Evolutionary conservation across 371 early-diverging fungal genomes (phyloP).

Genomic region (Haplosporangium sp.): DNA sequence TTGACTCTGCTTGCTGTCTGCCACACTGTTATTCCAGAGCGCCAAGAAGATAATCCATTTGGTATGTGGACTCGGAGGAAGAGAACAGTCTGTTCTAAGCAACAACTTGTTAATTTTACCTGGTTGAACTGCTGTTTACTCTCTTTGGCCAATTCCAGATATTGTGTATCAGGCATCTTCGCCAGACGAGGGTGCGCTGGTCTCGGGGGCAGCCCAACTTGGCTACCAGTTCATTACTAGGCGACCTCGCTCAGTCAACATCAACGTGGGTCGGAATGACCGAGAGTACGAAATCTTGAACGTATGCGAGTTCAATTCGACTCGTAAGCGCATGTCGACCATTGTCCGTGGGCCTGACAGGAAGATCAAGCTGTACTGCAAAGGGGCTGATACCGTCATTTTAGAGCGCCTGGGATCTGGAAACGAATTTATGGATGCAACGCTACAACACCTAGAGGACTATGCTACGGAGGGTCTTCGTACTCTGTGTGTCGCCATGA

Average conservation of each 20-base stretch:
- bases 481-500: slow-evolving; percentile 94
- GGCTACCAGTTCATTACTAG: slow-evolving; percentile 82
- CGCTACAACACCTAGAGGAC: slow-evolving; percentile 83
- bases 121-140: background rate
- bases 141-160: slow-evolving; percentile 26
- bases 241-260: slow-evolving; percentile 88
- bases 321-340: slow-evolving; percentile 97
- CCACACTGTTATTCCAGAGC: slow-evolving; percentile 97
- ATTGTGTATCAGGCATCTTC: slow-evolving; percentile 90
- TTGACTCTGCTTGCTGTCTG: slow-evolving; percentile 90
- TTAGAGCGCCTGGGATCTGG: slow-evolving; percentile 84
- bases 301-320: slow-evolving; percentile 97
- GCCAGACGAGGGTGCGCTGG: slow-evolving; percentile 93
- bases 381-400: slow-evolving; percentile 99
- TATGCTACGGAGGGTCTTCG: slow-evolving; percentile 93
- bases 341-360: slow-evolving; percentile 93
- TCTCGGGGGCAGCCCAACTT: slow-evolving; percentile 78
- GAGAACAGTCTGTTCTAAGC: too few species aligned
- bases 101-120: background rate
- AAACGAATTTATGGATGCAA: slow-evolving; percentile 83
- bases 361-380: slow-evolving; percentile 92
- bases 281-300: slow-evolving; percentile 90
- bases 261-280: slow-evolving; percentile 71
- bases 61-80: slow-evolving; percentile 12
- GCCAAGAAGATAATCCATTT: slow-evolving; percentile 68